Conservation (phyloP, 306 rosid species). For the Ammopiptanthus mongolicus region DNA sequence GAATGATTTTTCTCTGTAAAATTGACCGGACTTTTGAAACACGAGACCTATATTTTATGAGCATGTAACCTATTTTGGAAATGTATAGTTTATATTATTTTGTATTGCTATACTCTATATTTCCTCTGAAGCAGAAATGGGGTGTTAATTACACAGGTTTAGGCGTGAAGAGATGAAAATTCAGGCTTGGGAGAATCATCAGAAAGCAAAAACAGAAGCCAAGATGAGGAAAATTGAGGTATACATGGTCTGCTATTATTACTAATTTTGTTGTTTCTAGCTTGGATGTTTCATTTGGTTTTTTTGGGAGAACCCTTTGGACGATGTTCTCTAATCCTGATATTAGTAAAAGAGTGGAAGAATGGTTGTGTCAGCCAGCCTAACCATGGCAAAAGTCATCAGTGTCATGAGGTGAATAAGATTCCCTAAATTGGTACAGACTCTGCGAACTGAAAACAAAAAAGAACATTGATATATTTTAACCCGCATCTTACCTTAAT, state of each 20-base stretch:
- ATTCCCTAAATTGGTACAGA: not conserved
- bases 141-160: slow-evolving; percentile 55
- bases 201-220: slow-evolving; percentile 95
- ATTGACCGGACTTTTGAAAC: not conserved
- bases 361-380: not conserved
- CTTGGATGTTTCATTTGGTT: not conserved
- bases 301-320: not conserved
- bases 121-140: slow-evolving; percentile 23
- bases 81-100: not conserved
- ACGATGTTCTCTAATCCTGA: not conserved
- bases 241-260: slow-evolving; percentile 1
- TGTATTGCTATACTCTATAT: not conserved
- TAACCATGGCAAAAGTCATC: not conserved
- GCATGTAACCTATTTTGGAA: slow-evolving; percentile 15
- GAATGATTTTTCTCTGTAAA: not conserved
- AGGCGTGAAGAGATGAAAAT: slow-evolving; percentile 95
- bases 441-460: not conserved
- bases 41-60: not conserved
- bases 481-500: not conserved
- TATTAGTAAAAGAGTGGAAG: not conserved
- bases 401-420: not conserved
- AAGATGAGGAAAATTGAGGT: slow-evolving; percentile 95
- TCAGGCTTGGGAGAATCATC: slow-evolving; percentile 95
- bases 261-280: slow-evolving; percentile 1
- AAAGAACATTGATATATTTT: not conserved